Base-by-base conservation (phyloP, 192 early-diverging fungal genomes). In the Coemansia sp. region DNA sequence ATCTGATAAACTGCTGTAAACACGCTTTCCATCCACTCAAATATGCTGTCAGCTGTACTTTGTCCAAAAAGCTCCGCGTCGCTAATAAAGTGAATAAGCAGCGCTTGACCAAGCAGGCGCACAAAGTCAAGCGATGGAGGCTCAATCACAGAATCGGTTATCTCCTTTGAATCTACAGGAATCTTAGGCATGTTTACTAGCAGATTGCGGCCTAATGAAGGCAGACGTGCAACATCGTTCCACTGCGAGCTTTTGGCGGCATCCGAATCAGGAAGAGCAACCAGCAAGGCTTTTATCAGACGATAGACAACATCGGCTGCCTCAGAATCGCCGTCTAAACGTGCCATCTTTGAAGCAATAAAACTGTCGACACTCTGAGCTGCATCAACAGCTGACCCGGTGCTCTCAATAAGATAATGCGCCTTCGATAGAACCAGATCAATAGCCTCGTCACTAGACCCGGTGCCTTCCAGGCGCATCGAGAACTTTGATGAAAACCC, bases 341-440 rank as follows among this genome's bases (percentile, higher is more conserved):
- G n/a, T 1, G 17, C 25, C 37, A 71, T 27, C 23, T 57, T 56
- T 17, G 43, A 55, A 5, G 65, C 47, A 22, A 57, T 53, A 47
- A 64, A 71, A 13, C 53, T 22, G 25, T 78, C 69, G 9, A 78
- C 54, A 42, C 60, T 55, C 38, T 49, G 27, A 10, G 64, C 69
- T 0, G 74, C 74, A 23, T 57, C 50, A 2, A 22, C 58, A 18
- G 53, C 48, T 3, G 57, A 54, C 9, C 58, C 59, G 4, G 49
- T 52, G 38, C 12, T 57, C 1, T 55, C 59, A 3, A 59, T 44
- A 17, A 64, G 57, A 14, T 71, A 59, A 4, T 62, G 69, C 7
- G 74, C 74, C 27, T 52, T 56, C 4, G 74, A 67, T 5, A 78
- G 46, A 23, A 64, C 69, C 19, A 78, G 55, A 9, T 53, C 44